Evolutionary conservation across 2,329 filamentous ascomycete genomes (phyloP), one percentile per base, ranked within the genome.

Genomic region (Rugonectria rugulosa): DNA sequence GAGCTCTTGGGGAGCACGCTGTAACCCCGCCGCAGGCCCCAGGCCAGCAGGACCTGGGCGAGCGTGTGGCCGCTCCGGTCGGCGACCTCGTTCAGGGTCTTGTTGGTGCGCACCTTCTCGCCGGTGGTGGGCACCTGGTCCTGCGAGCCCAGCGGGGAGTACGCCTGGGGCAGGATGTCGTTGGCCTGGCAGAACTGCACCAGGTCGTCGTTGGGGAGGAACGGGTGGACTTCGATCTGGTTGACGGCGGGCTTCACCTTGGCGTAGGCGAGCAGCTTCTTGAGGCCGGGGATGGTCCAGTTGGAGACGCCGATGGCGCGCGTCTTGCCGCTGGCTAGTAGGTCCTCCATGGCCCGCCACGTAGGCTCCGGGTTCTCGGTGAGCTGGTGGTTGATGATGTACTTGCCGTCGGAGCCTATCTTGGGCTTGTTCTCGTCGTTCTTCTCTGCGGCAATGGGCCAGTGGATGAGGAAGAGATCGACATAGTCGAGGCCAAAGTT

Each of bases 1-100:
- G 85, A 86, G 74, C 85, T 88, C 82, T 90, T 90, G 65, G 87
- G 87, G 56, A 90, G 77, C 32, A 89, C 87, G 32, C 84, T 80
- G 69, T 88, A 89, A 55, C 87, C 87, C 47, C 87, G 80, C 53
- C 81, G 80, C 36, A 89, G 72, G 50, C 86, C 88, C 87, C 87
- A 90, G 36, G 64, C 62, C 53, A 85, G 77, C 6, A 85, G 72
- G 6, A 85, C 67, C 57, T 82, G 78, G 2, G 81, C 81, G 3
- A 81, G 79, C 43, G 81, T 78, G 64, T 81, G 79, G 20, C 74
- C 77, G 20, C 83, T 71, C 29, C 78, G 73, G 57, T 81, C 77
- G 27, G 83, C 84, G 36, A 86, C 75, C 38, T 78, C 76, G 58
- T 80, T 75, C 44, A 87, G 68, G 3, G 57, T 62, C 57, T 67